Evolutionary conservation across 73 alveolate species (phyloP).

Genomic region (Paramecium sexaurelia): DNA sequence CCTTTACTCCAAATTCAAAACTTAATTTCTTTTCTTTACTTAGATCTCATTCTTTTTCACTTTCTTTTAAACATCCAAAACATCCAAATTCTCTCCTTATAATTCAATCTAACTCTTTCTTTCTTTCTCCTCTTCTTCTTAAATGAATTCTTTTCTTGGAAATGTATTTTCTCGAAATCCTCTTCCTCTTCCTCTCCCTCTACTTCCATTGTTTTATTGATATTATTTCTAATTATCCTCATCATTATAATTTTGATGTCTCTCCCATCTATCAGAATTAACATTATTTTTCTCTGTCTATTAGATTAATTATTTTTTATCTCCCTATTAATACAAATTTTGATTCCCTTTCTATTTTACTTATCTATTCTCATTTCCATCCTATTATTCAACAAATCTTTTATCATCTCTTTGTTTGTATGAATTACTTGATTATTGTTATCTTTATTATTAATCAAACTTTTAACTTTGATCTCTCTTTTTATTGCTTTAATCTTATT

Average conservation of each 20-base stretch:
- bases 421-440: not conserved
- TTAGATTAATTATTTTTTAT: not conserved
- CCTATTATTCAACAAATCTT: not conserved
- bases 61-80: conserved; percentile 56
- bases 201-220: not conserved
- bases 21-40: not conserved
- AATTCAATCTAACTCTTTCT: not conserved
- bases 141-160: not conserved
- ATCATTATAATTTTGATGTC: not conserved
- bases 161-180: not conserved
- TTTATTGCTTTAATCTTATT: not conserved
- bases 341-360: not conserved
- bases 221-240: not conserved
- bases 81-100: not conserved
- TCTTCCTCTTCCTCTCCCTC: not conserved
- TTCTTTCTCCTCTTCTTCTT: not conserved
- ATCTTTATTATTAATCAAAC: conserved; percentile 54
- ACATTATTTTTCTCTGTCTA: not conserved
- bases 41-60: not conserved
- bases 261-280: not conserved
- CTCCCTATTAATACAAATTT: not conserved
- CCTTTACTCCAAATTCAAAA: not conserved
- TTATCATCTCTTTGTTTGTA: not conserved
- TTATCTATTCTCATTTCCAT: not conserved
- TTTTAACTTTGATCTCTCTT: conserved; percentile 31